Evolutionary conservation across 345 rosid genomes (phyloP).

Genomic region (Odontarrhena argentea): DNA sequence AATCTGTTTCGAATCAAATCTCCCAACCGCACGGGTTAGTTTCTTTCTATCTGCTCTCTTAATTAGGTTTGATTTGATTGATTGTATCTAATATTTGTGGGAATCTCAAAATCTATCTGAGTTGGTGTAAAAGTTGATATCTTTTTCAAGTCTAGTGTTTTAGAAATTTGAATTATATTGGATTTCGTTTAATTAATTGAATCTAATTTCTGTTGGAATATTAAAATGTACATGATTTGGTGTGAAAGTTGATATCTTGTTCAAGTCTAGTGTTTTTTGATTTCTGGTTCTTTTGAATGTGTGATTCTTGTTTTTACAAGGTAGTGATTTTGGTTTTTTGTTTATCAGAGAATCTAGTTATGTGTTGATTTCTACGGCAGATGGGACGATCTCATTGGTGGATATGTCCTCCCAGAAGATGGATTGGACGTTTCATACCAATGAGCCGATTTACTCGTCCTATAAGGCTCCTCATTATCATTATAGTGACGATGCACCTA

Average conservation of each 20-base stretch:
- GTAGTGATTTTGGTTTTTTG: constrained; percentile 22
- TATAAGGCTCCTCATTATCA: constrained; percentile 54
- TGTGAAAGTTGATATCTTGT: no score
- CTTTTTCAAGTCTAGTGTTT: no score
- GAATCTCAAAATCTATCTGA: constrained; percentile 3
- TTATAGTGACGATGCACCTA: constrained; percentile 39
- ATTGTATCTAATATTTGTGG: background rate
- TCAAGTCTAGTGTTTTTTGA: constrained; percentile 15
- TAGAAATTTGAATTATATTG: no score
- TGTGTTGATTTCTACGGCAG: constrained; percentile 52
- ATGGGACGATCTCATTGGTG: constrained; percentile 57
- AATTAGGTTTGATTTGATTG: constrained; percentile 1
- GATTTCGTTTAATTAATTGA: no score
- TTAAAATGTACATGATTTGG: no score
- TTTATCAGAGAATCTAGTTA: constrained; percentile 44
- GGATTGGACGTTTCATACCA: constrained; percentile 58
- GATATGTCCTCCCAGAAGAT: constrained; percentile 45
- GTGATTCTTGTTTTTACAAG: background rate
- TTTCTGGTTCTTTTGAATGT: constrained; percentile 9
- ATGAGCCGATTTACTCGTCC: constrained; percentile 60
- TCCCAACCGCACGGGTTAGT: constrained; percentile 54
- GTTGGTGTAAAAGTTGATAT: no score
- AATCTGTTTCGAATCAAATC: constrained; percentile 41
- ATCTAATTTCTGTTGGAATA: no score
- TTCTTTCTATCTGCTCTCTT: background rate